Conservation (phyloP, 1,139 yeast species). For the Pichia sp. region DNA sequence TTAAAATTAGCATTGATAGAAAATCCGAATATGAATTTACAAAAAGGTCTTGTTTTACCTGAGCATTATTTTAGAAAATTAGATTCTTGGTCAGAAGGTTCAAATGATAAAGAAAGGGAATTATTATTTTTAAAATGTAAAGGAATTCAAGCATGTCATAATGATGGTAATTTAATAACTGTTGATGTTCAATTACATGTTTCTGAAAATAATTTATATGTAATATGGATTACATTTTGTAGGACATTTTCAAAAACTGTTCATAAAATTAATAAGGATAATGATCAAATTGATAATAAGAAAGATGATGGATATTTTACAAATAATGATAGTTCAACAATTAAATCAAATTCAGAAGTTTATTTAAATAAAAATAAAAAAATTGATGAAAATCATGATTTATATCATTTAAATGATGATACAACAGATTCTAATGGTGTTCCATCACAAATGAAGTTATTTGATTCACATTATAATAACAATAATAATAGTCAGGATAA, state of each 20-base stretch:
- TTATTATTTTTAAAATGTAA: conserved; percentile 50
- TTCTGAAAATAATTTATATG: conserved; percentile 49
- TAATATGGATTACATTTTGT: conserved; percentile 87
- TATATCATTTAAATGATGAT: conserved; percentile 10
- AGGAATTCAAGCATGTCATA: conserved; percentile 63
- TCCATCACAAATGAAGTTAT: conserved; percentile 53
- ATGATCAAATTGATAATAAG: too few species aligned
- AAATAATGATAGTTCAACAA: neutral
- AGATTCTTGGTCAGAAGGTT: conserved; percentile 28
- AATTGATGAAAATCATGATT: neutral
- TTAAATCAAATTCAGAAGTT: neutral
- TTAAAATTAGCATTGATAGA: conserved; percentile 43
- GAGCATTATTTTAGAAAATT: conserved; percentile 81
- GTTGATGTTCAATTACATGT: conserved; percentile 82
- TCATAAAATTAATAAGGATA: neutral
- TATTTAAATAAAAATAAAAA: neutral
- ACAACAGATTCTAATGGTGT: conserved; percentile 21
- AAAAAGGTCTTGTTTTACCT: conserved; percentile 63
- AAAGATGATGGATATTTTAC: too few species aligned
- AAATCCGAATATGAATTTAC: conserved; percentile 35
- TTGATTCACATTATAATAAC: neutral
- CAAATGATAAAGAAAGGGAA: conserved; percentile 30
- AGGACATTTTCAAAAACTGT: conserved; percentile 31
- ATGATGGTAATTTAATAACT: conserved; percentile 58
- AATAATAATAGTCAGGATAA: conserved; percentile 1